Evolutionary conservation across 208 protist species (phyloP).

Genomic region (Sergeia podlipaevii): DNA sequence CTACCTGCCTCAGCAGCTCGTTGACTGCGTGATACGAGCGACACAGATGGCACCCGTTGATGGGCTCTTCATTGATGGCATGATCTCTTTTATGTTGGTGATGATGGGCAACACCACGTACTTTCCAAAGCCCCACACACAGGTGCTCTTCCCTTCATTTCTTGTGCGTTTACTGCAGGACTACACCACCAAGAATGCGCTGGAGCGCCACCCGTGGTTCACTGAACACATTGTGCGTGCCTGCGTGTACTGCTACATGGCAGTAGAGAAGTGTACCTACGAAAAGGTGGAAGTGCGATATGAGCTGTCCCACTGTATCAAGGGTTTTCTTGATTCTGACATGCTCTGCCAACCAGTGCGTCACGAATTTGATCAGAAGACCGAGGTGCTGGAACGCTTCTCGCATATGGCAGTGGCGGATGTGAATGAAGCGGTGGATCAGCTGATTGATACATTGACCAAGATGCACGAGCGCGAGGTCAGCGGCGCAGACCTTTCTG

Average conservation of each 20-base stretch:
- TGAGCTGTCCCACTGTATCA: conserved; percentile 74
- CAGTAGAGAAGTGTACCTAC: conserved; percentile 85
- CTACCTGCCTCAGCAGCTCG: conserved; percentile 81
- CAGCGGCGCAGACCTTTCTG: conserved; percentile 56
- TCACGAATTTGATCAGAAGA: conserved; percentile 64
- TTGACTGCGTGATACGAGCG: conserved; percentile 70
- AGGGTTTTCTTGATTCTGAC: conserved; percentile 59
- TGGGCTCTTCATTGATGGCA: conserved; percentile 45
- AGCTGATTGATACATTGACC: conserved; percentile 74
- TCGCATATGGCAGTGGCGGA: conserved; percentile 89
- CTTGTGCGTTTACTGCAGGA: conserved; percentile 57
- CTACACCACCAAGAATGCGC: conserved; percentile 31
- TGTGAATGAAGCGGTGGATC: conserved; percentile 81
- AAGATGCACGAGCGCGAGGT: conserved; percentile 81
- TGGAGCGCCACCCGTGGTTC: conserved; percentile 84
- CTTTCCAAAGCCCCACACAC: conserved; percentile 89
- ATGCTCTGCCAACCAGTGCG: conserved; percentile 70
- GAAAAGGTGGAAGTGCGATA: conserved; percentile 84
- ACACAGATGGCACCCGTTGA: conserved; percentile 57
- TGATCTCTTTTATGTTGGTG: conserved; percentile 82
- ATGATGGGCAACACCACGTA: conserved; percentile 89
- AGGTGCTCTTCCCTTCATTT: conserved; percentile 78
- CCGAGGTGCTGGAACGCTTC: conserved; percentile 74
- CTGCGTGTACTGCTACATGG: conserved; percentile 88
- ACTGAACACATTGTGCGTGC: conserved; percentile 63